Evolutionary conservation across 2,329 filamentous ascomycete genomes (phyloP).

Genomic region (Cladosporium sp.): DNA sequence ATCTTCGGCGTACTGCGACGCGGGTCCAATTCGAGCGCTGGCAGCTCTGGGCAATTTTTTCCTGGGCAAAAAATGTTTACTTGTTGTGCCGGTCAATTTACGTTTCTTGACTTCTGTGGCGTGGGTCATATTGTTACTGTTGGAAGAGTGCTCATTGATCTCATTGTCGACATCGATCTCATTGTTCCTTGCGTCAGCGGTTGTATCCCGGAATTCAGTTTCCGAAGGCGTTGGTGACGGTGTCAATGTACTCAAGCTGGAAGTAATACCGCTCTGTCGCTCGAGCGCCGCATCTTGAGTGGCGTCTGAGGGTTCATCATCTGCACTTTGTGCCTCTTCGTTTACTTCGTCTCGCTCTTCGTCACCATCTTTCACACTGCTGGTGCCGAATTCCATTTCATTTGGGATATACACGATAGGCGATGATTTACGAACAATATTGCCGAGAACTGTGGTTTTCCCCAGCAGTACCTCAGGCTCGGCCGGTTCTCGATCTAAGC

Average conservation of each 20-base stretch:
- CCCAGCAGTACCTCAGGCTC: slow-evolving; percentile 4
- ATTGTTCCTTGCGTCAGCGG: not conserved
- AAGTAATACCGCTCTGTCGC: not conserved
- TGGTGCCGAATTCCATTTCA: slow-evolving; percentile 1
- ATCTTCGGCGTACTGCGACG: not conserved
- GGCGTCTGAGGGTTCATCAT: not conserved
- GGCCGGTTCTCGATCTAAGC: slow-evolving; percentile 11
- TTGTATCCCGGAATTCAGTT: not conserved
- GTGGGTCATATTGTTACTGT: not conserved
- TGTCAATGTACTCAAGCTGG: not conserved
- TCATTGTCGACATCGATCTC: not conserved
- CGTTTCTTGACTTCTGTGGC: slow-evolving; percentile 26
- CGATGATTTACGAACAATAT: not conserved
- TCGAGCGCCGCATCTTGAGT: not conserved
- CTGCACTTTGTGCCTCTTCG: not conserved
- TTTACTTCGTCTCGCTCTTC: not conserved
- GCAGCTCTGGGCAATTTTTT: slow-evolving; percentile 18
- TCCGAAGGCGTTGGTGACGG: not conserved
- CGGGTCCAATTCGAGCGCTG: not conserved
- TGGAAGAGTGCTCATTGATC: not conserved
- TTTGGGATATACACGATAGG: slow-evolving; percentile 7
- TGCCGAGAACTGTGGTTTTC: slow-evolving; percentile 12
- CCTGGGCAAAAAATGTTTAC: slow-evolving; percentile 35
- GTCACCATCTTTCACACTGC: not conserved
- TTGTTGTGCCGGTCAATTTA: slow-evolving; percentile 36